Conservation (phyloP, 345 rosid species). For the Nephelium lappaceum region DNA sequence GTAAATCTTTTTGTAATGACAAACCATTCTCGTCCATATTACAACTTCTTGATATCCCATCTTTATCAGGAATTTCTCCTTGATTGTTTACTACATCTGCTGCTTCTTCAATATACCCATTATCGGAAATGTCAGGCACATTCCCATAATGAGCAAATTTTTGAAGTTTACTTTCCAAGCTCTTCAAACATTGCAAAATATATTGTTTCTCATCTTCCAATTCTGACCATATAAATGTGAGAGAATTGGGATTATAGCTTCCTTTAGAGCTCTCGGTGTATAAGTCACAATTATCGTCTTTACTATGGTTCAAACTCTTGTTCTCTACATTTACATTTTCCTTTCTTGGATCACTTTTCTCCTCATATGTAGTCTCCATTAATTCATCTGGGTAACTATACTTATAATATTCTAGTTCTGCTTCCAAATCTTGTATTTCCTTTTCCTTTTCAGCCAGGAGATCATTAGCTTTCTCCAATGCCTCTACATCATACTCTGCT, state of each 20-base stretch:
- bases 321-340: constrained; percentile 28
- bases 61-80: constrained; percentile 23
- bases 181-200: constrained; percentile 33
- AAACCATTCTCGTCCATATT: constrained; percentile 18
- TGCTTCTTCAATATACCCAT: constrained; percentile 26
- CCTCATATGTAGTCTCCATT: constrained; percentile 26
- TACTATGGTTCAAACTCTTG: constrained; percentile 5
- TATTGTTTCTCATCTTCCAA: constrained; percentile 42
- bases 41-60: constrained; percentile 9
- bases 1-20: neutral
- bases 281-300: constrained; percentile 9
- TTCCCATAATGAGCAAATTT: constrained; percentile 25
- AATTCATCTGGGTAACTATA: constrained; percentile 43
- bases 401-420: constrained; percentile 59
- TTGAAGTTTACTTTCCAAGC: constrained; percentile 47
- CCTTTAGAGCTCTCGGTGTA: constrained; percentile 24
- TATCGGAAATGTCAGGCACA: constrained; percentile 25
- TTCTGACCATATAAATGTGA: constrained; percentile 28
- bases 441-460: constrained; percentile 69
- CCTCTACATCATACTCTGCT: constrained; percentile 73
- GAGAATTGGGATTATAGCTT: constrained; percentile 23
- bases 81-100: constrained; percentile 19
- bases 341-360: constrained; percentile 11
- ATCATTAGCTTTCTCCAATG: constrained; percentile 65
- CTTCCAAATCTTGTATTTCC: constrained; percentile 73